phyloP scores from a whole-genome alignment of 192 early-diverging fungal genomes.

The Coemansia sp. region DNA sequence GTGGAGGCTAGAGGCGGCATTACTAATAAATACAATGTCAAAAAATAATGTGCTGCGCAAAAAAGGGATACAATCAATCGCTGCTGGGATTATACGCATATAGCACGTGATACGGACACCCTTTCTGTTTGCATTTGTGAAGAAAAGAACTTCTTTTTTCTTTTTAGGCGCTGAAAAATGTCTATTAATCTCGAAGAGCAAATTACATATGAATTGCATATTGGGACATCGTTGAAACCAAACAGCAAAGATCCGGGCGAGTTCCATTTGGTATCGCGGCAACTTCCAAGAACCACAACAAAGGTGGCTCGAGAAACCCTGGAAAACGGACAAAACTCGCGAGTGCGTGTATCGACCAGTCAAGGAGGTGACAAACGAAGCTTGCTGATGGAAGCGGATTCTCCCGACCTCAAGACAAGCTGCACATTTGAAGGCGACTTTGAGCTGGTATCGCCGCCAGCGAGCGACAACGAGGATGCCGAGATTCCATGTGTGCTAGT shows the following conservation, averaged over 20 bases:
- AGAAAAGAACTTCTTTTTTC: constrained; percentile 3
- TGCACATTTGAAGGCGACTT: constrained; percentile 49
- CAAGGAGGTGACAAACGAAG: constrained; percentile 8
- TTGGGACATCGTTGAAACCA: constrained; percentile 23
- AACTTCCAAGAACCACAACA: constrained; percentile 43
- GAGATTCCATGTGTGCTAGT: constrained; percentile 42
- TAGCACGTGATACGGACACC: background rate
- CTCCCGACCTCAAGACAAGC: constrained; percentile 26
- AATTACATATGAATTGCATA: constrained; percentile 29
- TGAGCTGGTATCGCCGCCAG: constrained; percentile 12
- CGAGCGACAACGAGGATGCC: constrained; percentile 9
- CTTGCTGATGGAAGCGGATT: constrained; percentile 31
- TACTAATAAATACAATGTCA: background rate
- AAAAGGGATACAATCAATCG: background rate
- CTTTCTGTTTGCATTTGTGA: background rate
- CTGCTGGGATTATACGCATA: background rate
- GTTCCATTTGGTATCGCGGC: constrained; percentile 42
- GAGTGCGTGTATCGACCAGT: constrained; percentile 18
- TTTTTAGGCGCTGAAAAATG: constrained; percentile 20
- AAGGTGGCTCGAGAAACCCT: constrained; percentile 44
- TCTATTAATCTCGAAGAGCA: constrained; percentile 47
- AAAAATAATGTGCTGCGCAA: background rate
- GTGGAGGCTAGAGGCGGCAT: constrained; percentile 36
- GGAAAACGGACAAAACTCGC: constrained; percentile 23
- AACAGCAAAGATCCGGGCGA: constrained; percentile 7